A percentile compares a stretch with the other conserved stretches of the same genome.
Evolutionary conservation across 2,329 filamentous ascomycete genomes (phyloP).

Genomic region (Lasiodiplodia hormozganensis): DNA sequence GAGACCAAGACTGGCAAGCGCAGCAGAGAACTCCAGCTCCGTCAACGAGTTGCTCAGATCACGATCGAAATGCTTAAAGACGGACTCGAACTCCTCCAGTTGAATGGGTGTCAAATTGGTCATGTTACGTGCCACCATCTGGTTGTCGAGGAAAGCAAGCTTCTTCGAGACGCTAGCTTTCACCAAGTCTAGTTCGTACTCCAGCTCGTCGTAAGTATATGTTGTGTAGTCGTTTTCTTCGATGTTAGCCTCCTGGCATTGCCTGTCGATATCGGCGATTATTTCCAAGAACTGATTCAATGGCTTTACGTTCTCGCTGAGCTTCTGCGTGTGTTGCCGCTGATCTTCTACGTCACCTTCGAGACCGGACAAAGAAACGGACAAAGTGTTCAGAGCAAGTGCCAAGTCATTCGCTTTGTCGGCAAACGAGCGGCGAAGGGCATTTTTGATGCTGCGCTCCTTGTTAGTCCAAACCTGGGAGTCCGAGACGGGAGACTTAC

Average conservation of each 20-base stretch:
- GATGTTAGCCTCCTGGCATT: slow-evolving; percentile 95
- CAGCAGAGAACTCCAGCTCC: slow-evolving; percentile 95
- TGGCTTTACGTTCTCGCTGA: slow-evolving; percentile 84
- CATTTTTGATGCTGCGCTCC: slow-evolving; percentile 81
- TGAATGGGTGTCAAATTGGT: slow-evolving; percentile 98
- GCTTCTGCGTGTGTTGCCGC: slow-evolving; percentile 80
- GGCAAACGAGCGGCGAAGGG: slow-evolving; percentile 87
- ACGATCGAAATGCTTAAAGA: slow-evolving; percentile 97
- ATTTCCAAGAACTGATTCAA: slow-evolving; percentile 90
- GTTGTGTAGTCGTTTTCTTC: slow-evolving; percentile 99
- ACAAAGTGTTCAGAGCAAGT: slow-evolving; percentile 90
- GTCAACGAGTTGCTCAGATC: slow-evolving; percentile 88
- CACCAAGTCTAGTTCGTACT: slow-evolving; percentile 91
- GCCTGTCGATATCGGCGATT: slow-evolving; percentile 83
- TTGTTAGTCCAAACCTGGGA: slow-evolving; percentile 38
- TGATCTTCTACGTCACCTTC: slow-evolving; percentile 98
- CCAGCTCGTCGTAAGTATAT: slow-evolving; percentile 95
- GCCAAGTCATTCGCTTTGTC: slow-evolving; percentile 99
- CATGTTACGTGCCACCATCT: slow-evolving; percentile 98
- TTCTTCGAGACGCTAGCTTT: slow-evolving; percentile 95
- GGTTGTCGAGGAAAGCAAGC: slow-evolving; percentile 94
- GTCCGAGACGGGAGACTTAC: slow-evolving; percentile 53
- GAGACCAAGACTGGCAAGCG: slow-evolving; percentile 89
- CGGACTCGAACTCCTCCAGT: slow-evolving; percentile 96
- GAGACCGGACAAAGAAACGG: slow-evolving; percentile 92